Evolutionary conservation across 768 basidiomycete genomes (phyloP), one percentile per base, ranked within the genome.

Genomic region (Leucogyrophana mollusca): DNA sequence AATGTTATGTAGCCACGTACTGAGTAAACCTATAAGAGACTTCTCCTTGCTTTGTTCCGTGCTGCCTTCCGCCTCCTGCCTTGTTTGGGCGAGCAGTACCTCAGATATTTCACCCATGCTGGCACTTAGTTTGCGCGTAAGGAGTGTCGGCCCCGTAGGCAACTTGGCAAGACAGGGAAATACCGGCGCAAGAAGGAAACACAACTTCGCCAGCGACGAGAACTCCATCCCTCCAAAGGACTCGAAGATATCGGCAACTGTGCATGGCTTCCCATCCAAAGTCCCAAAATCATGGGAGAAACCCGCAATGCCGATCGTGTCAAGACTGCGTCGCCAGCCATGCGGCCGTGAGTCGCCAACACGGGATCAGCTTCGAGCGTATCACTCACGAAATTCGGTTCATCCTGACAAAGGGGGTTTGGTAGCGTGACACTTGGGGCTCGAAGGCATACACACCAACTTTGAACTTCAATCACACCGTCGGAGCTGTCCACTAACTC

Each of bases 281-380:
- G 74, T 61, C 14, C 70, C 70, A 49, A 82, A 82, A 56, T 80
- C 72, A 54, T 81, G 73, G 1, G 74, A 73, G 46, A 82, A 82
- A 1, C 79, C 80, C 13, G 77, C 77, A 34, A 80, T 77, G 17
- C 79, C 78, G 43, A 83, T 70, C 5, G 71, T 73, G 57, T 82
- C 80, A 7, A 82, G 61, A 9, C 77, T 78, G 38, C n/a, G 13
- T 16, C n/a, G 1, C 14, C 6, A 34, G 43, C 23, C 21, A 4
- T 36, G 3, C 34, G 9, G 21, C n/a, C 11, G 16, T 45, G 9
- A 34, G 20, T 33, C 21, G 20, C 4, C 10, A 17, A 14, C 11
- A 17, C 21, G 3, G n/a, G 13, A 23, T 17, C 8, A 10, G 8
- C 21, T 33, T 33, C 17, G 34, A 16, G 33, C 17, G 4, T 11